Conservation (phyloP, 495 filamentous ascomycete genomes). For the Annulohypoxylon moriforme region DNA sequence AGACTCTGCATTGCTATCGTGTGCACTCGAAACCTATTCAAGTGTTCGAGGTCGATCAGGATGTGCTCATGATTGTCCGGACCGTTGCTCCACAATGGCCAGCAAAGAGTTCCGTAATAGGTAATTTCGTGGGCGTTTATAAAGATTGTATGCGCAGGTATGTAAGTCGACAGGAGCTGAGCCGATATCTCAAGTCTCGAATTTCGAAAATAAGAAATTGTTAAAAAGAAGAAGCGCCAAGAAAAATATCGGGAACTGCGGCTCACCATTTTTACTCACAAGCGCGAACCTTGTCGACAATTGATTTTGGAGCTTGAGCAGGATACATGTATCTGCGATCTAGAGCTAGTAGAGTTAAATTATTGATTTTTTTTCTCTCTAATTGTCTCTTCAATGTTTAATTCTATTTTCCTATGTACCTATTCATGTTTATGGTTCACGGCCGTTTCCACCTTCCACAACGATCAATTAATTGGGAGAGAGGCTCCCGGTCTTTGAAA, state of each 20-base stretch:
- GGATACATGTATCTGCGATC: neutral
- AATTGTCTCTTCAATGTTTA: constrained; percentile 1
- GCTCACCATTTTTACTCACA: constrained; percentile 29
- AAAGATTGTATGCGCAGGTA: neutral
- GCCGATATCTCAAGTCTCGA: neutral
- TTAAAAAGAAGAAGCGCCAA: constrained; percentile 29
- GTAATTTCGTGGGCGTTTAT: constrained; percentile 20
- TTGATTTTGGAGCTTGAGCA: neutral
- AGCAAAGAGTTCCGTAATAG: constrained; percentile 32
- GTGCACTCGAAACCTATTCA: constrained; percentile 40
- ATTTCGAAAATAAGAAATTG: neutral
- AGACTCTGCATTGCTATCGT: constrained; percentile 42
- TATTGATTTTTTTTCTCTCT: neutral
- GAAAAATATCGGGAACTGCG: constrained; percentile 40
- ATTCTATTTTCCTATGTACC: constrained; percentile 30
- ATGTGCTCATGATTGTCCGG: constrained; percentile 37
- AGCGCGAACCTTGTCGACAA: constrained; percentile 24
- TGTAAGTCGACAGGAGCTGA: neutral
- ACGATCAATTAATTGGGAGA: constrained; percentile 40
- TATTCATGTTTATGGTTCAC: constrained; percentile 27
- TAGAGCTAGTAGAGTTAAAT: constrained; percentile 1
- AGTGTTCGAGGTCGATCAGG: constrained; percentile 40
- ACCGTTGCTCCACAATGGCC: constrained; percentile 18
- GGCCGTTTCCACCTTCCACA: constrained; percentile 37
- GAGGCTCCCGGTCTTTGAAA: constrained; percentile 44